phyloP scores from a whole-genome alignment of 2,329 filamentous ascomycete genomes.

The Fusarium burgessii region DNA sequence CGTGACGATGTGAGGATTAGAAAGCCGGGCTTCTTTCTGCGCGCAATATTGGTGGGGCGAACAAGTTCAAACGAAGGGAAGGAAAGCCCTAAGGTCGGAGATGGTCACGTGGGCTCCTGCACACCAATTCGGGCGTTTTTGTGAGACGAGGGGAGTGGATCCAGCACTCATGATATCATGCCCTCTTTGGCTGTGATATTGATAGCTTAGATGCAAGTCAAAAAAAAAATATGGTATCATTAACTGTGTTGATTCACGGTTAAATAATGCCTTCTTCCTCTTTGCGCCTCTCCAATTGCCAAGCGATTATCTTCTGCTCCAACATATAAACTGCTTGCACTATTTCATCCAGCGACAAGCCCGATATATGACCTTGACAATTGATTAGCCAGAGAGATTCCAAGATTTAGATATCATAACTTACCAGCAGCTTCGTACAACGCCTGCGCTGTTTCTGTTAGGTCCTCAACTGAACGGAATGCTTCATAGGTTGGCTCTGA shows the following conservation, averaged over 20 bases:
- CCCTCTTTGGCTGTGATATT: background rate
- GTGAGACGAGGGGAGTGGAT: slow-evolving; percentile 6
- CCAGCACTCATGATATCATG: slow-evolving; percentile 26
- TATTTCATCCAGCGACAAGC: slow-evolving; percentile 51
- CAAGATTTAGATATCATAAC: background rate
- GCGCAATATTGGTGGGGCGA: slow-evolving; percentile 60
- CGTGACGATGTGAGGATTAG: slow-evolving; percentile 58
- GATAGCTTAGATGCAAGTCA: slow-evolving; percentile 6
- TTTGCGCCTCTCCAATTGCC: slow-evolving; percentile 46
- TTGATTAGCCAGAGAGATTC: slow-evolving; percentile 20
- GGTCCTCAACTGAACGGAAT: slow-evolving; percentile 49
- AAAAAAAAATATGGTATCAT: background rate
- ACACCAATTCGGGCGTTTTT: background rate
- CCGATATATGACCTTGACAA: slow-evolving; percentile 48
- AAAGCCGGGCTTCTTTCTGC: slow-evolving; percentile 50
- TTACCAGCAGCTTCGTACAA: slow-evolving; percentile 53
- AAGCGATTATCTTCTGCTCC: slow-evolving; percentile 51
- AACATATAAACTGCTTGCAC: slow-evolving; percentile 55
- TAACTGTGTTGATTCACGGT: background rate
- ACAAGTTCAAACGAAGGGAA: slow-evolving; percentile 45
- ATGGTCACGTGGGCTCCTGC: slow-evolving; percentile 45
- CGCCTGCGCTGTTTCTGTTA: slow-evolving; percentile 47
- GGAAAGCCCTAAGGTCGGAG: slow-evolving; percentile 53
- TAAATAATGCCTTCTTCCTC: background rate
- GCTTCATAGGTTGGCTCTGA: slow-evolving; percentile 45